phyloP scores from a whole-genome alignment of 768 basidiomycete genomes.

The Boletellus sp. region DNA sequence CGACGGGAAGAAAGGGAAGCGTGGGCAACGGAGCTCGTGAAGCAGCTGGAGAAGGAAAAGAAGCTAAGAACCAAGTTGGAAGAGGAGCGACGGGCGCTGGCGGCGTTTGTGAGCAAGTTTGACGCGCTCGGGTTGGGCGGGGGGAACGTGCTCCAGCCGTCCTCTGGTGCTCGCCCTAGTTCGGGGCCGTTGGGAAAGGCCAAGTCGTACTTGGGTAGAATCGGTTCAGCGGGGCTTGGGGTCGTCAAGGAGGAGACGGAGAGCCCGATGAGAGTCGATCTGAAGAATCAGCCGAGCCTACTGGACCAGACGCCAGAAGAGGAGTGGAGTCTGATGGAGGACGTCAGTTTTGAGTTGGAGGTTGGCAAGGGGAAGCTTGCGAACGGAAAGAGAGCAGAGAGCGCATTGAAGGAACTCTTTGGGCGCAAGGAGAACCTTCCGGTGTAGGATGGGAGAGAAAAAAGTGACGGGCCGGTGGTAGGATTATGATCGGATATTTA shows the following conservation, averaged over 20 bases:
- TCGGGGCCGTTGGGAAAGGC: conserved; percentile 36
- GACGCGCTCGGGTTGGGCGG: conserved; percentile 63
- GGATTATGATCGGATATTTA: not conserved
- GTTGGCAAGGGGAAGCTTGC: conserved; percentile 18
- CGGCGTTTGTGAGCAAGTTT: conserved; percentile 79
- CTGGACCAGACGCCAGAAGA: conserved; percentile 61
- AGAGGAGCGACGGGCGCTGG: conserved; percentile 72
- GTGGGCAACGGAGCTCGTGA: conserved; percentile 73
- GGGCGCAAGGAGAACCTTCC: conserved; percentile 29
- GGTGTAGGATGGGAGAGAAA: conserved; percentile 4
- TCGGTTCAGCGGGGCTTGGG: conserved; percentile 21
- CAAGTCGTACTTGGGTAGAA: conserved; percentile 46
- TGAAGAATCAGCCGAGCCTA: conserved; percentile 46
- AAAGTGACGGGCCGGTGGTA: not conserved
- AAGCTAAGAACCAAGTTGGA: conserved; percentile 66
- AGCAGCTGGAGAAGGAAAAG: conserved; percentile 76
- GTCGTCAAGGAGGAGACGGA: conserved; percentile 32
- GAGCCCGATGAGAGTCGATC: conserved; percentile 52
- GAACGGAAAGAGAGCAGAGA: conserved; percentile 33
- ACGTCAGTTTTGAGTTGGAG: conserved; percentile 53
- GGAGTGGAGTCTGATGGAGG: conserved; percentile 43
- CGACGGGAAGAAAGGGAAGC: conserved; percentile 64
- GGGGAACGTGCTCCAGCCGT: conserved; percentile 33
- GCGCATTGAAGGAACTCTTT: conserved; percentile 25
- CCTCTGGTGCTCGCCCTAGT: conserved; percentile 6